phyloP scores from a whole-genome alignment of 768 basidiomycete species.

The Tricholoma hemisulphureum region DNA sequence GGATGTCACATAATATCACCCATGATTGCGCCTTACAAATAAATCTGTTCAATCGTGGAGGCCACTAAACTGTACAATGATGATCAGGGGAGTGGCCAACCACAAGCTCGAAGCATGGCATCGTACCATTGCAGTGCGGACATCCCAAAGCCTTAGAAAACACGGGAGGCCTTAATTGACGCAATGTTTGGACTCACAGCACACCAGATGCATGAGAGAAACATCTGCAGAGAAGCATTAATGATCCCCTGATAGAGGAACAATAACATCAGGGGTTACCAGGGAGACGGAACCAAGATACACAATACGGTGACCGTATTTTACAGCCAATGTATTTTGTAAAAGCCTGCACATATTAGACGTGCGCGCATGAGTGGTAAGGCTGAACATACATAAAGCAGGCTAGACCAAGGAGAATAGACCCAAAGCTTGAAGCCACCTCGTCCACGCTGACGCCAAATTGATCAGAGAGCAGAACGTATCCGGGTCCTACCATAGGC shows the following conservation, averaged over 20 bases:
- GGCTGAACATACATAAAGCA: constrained; percentile 36
- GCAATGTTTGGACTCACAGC: constrained; percentile 40
- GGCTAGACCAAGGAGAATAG: constrained; percentile 40
- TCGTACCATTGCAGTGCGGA: constrained; percentile 39
- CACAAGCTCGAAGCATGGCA: too few species aligned
- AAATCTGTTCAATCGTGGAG: constrained; percentile 44
- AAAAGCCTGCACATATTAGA: constrained; percentile 26
- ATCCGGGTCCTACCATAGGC: constrained; percentile 43
- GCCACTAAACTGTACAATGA: constrained; percentile 33
- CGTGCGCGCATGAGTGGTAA: too few species aligned
- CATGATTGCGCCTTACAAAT: constrained; percentile 24
- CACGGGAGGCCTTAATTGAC: constrained; percentile 41
- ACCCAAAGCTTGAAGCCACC: constrained; percentile 42
- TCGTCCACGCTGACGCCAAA: constrained; percentile 42
- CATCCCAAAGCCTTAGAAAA: constrained; percentile 49
- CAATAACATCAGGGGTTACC: constrained; percentile 20
- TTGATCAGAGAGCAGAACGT: constrained; percentile 38
- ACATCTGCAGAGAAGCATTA: constrained; percentile 31
- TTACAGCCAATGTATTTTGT: constrained; percentile 40
- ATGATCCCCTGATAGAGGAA: not conserved
- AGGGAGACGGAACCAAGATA: constrained; percentile 40
- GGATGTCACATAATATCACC: not conserved
- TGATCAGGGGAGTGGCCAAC: not conserved
- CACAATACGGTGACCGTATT: constrained; percentile 46
- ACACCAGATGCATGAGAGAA: constrained; percentile 45